These are phyloP conservation scores for Suillus plorans DNA, from an alignment of 768 basidiomycete species.

Conservation along the genomic window DNA sequence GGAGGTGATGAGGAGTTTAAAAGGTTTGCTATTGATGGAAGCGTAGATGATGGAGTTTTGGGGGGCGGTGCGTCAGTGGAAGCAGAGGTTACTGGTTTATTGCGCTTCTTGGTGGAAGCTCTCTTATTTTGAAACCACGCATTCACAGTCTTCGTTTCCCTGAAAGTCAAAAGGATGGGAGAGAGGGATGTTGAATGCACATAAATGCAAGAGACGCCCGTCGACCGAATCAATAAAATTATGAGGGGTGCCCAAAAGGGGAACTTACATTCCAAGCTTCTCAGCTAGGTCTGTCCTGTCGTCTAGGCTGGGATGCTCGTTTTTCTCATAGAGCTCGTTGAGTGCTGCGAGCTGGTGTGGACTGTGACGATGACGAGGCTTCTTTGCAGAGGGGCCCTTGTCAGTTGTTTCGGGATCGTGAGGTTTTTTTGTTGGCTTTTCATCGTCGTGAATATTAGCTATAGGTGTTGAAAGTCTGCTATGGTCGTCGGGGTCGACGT, in stretches of 20 bases:
- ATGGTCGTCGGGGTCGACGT: background rate
- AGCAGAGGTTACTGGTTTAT: constrained; percentile 41
- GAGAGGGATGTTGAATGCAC: constrained; percentile 10
- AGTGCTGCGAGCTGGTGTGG: constrained; percentile 71
- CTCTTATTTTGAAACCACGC: constrained; percentile 89
- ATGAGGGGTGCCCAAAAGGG: constrained; percentile 25
- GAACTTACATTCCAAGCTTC: constrained; percentile 71
- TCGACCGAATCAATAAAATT: constrained; percentile 19
- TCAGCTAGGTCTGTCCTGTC: constrained; percentile 68
- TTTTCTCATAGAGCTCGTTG: constrained; percentile 75
- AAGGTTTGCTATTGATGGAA: constrained; percentile 40
- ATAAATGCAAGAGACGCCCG: constrained; percentile 8
- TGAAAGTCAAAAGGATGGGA: constrained; percentile 26
- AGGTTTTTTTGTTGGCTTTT: constrained; percentile 23
- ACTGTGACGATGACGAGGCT: constrained; percentile 76
- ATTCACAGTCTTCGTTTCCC: constrained; percentile 84
- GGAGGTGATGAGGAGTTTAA: constrained; percentile 35
- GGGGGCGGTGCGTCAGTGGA: constrained; percentile 24
- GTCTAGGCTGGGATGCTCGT: constrained; percentile 73
- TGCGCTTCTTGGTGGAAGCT: constrained; percentile 75
- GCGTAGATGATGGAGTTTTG: constrained; percentile 25
- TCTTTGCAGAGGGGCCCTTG: constrained; percentile 44
- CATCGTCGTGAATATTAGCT: constrained; percentile 21
- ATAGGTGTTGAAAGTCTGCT: constrained; percentile 1
- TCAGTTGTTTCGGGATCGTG: constrained; percentile 23